Conservation (phyloP, 768 basidiomycete species). For the Infundibulicybe gibba region DNA sequence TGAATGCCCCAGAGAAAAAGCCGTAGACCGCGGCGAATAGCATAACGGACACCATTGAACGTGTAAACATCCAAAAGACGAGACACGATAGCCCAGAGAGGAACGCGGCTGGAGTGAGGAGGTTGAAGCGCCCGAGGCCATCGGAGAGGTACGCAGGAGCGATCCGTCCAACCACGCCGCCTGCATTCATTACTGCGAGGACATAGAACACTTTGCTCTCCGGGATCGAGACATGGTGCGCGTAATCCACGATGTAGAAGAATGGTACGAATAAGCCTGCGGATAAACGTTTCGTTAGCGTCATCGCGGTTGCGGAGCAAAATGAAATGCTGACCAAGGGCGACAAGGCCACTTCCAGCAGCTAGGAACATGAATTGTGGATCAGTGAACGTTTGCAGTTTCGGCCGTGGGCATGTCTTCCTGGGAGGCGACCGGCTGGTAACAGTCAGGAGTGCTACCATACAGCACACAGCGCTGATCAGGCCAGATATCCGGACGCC, state of each 20-base stretch:
- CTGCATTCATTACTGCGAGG: constrained; percentile 67
- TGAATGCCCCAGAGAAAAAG: constrained; percentile 65
- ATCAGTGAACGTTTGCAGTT: constrained; percentile 41
- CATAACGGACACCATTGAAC: constrained; percentile 35
- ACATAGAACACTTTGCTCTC: constrained; percentile 45
- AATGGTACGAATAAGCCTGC: constrained; percentile 69
- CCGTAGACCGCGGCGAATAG: constrained; percentile 57
- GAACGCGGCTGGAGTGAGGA: constrained; percentile 60
- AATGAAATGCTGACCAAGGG: constrained; percentile 44
- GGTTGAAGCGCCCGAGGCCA: constrained; percentile 61
- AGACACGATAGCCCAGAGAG: constrained; percentile 59
- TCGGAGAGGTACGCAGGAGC: constrained; percentile 65
- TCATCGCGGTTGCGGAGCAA: neutral
- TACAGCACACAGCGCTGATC: constrained; percentile 43
- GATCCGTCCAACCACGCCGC: constrained; percentile 61
- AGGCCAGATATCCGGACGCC: constrained; percentile 56
- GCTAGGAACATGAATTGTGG: constrained; percentile 48
- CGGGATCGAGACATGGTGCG: constrained; percentile 38
- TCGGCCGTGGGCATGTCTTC: constrained; percentile 22
- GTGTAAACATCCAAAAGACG: constrained; percentile 51
- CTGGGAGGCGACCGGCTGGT: constrained; percentile 25
- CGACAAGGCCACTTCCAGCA: constrained; percentile 53
- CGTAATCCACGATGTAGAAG: constrained; percentile 65
- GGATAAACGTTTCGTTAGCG: neutral
- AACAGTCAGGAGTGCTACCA: constrained; percentile 44